These are phyloP conservation scores for Echeveria elegans DNA, from an alignment of 164 flowering plant genomes.

Conservation along the genomic window DNA sequence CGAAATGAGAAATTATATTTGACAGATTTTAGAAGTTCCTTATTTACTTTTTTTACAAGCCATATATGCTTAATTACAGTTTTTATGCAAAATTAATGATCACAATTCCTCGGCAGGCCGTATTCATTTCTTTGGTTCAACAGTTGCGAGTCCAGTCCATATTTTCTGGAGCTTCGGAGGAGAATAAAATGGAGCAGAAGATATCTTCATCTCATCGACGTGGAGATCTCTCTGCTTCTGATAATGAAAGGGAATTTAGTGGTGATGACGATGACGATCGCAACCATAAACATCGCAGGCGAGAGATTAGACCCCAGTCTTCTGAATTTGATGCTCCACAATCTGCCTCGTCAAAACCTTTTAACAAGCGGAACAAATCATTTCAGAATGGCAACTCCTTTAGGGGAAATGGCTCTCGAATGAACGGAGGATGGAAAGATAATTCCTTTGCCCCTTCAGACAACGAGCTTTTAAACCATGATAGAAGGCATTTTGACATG, in stretches of 20 bases:
- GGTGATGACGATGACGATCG: conserved; percentile 65
- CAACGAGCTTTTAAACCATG: conserved; percentile 38
- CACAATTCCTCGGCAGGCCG: too few relatives aligned
- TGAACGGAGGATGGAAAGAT: conserved; percentile 36
- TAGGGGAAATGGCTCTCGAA: conserved; percentile 45
- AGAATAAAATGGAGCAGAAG: conserved; percentile 36
- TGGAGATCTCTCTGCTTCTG: conserved; percentile 44
- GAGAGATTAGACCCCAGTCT: conserved; percentile 59
- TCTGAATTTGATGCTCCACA: conserved; percentile 50
- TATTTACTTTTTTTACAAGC: too few relatives aligned
- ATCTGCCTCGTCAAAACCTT: conserved; percentile 37
- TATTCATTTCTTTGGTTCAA: too few relatives aligned
- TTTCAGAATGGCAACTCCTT: conserved; percentile 60
- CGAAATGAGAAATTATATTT: too few relatives aligned
- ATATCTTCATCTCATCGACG: conserved; percentile 42
- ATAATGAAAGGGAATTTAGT: conserved; percentile 54
- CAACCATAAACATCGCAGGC: conserved; percentile 88
- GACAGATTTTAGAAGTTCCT: too few relatives aligned
- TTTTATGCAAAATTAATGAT: too few relatives aligned
- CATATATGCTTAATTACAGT: too few relatives aligned
- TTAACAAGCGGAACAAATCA: conserved; percentile 45
- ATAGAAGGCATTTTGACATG: conserved; percentile 36
- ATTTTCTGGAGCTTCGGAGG: not conserved
- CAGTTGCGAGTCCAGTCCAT: not conserved
- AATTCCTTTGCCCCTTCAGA: conserved; percentile 24